Conservation (phyloP, 164 flowering plant species). For the Vitis labrusca region DNA sequence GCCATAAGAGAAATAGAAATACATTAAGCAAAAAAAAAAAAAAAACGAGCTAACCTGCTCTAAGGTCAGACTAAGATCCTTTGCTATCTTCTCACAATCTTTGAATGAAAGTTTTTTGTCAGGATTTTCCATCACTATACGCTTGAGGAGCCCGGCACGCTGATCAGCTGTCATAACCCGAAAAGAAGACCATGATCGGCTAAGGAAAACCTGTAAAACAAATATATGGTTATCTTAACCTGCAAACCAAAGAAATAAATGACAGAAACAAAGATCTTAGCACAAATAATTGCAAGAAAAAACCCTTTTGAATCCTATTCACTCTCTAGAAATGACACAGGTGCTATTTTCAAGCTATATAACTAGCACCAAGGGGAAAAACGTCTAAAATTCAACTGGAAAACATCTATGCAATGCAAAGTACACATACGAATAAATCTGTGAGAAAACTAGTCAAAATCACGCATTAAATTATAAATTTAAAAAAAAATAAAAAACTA, state of each 20-base stretch:
- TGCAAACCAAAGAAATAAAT: not conserved
- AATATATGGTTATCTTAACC: not conserved
- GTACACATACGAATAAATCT: not conserved
- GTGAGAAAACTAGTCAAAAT: not conserved
- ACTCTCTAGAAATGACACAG: not conserved
- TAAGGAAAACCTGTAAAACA: conserved; percentile 52
- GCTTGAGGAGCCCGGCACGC: conserved; percentile 72
- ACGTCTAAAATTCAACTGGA: no score
- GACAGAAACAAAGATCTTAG: not conserved
- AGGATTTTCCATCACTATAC: conserved; percentile 42
- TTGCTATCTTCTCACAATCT: conserved; percentile 74
- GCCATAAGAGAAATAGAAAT: not conserved
- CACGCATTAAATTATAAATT: not conserved
- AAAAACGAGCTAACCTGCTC: conserved; percentile 61
- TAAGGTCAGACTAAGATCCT: conserved; percentile 71
- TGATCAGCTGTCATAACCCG: conserved; percentile 88
- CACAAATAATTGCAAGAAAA: no score
- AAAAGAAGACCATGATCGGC: conserved; percentile 73
- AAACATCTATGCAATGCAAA: no score
- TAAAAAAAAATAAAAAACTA: not conserved
- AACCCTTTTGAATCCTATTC: not conserved
- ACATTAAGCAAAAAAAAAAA: conserved; percentile 2
- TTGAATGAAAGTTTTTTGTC: conserved; percentile 54
- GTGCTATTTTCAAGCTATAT: no score
- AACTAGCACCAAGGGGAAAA: no score